Base-by-base conservation (phyloP, 805 yeast species). In the Candida maesae region DNA sequence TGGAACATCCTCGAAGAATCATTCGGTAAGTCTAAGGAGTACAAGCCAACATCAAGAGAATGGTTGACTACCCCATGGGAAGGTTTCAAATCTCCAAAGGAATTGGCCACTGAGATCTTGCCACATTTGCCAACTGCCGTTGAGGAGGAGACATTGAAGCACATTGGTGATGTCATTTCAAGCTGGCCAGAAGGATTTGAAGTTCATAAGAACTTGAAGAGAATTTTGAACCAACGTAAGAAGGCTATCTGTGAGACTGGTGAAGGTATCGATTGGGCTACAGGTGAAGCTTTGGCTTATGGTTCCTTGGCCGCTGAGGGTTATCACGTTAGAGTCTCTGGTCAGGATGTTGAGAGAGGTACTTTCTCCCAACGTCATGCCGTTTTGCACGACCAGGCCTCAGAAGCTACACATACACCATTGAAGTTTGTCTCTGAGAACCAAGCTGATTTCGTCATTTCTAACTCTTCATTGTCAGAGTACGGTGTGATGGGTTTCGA, bases 331-430 rank as follows among this genome's bases (percentile, higher is more conserved):
- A 86, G 99, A 75, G 84, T 93, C 38, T 86, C 96, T 35, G 99
- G 99, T 65, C 98, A 93, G 75, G 99, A 93, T 78, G 98, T 93
- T 52, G 99, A 93, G 78, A 89, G 99, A 80, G 99, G 99, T 75
- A 93, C 99, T 30, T 91, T 93, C 78, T 93, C 99, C 41, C 99
- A 93, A 74, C 91, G 99, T 73, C 99, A 93, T 64, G 91, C 98
- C 44, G 97, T 93, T 35, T 74, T 93, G 65, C 99, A 93, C 66
- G 99, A 93, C 68, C 99, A 93, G 73, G 72, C 79, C 41, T 81
- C 85, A 36, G 97, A 90, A 68, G 69, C 70, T 35, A 80, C 86
- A 21, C 81, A 84, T 71, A 82, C 88, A 45, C 98, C 99, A 58
- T 77, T 93, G 65, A 78, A 84, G 67, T 74, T 85, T 62, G 71